These are phyloP conservation scores for Styphnolobium japonicum DNA, from an alignment of 306 rosid genomes.

Conservation along the genomic window DNA sequence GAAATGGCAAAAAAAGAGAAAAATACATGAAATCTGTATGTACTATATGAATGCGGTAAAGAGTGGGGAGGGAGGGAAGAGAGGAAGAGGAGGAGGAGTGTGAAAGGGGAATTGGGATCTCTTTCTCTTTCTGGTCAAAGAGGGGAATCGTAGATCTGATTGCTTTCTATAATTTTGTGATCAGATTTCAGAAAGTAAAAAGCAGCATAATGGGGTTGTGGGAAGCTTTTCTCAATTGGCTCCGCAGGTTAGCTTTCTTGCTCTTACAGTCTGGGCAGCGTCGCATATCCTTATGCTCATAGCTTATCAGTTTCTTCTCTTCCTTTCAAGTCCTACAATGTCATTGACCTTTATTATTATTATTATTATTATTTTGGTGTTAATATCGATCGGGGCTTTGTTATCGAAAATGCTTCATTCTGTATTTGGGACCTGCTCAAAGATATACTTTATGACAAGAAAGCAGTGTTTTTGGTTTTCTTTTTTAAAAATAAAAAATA, in stretches of 20 bases:
- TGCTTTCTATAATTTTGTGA: conserved; percentile 12
- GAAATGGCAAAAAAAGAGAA: neutral
- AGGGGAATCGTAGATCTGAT: conserved; percentile 34
- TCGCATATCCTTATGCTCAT: neutral
- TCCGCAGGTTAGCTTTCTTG: conserved; percentile 52
- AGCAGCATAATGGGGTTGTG: conserved; percentile 81
- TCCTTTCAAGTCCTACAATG: neutral
- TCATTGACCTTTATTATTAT: neutral
- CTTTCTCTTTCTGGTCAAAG: conserved; percentile 17
- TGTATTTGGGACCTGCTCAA: neutral
- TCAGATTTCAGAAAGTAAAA: conserved; percentile 9
- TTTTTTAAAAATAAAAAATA: neutral
- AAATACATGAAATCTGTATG: neutral
- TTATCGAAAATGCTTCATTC: neutral
- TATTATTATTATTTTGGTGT: no score
- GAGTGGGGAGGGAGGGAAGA: conserved; percentile 18
- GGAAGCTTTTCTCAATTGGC: conserved; percentile 90
- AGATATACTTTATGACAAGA: neutral
- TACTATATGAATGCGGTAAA: conserved; percentile 8
- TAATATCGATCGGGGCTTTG: neutral
- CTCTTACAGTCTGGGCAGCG: neutral
- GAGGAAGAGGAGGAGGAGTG: neutral
- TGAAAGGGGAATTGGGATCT: conserved; percentile 25
- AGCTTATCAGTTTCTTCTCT: neutral
- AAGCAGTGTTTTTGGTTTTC: neutral